These are phyloP conservation scores for Wallacemonas sp. DNA, from an alignment of 208 protist genomes.

Conservation along the genomic window DNA sequence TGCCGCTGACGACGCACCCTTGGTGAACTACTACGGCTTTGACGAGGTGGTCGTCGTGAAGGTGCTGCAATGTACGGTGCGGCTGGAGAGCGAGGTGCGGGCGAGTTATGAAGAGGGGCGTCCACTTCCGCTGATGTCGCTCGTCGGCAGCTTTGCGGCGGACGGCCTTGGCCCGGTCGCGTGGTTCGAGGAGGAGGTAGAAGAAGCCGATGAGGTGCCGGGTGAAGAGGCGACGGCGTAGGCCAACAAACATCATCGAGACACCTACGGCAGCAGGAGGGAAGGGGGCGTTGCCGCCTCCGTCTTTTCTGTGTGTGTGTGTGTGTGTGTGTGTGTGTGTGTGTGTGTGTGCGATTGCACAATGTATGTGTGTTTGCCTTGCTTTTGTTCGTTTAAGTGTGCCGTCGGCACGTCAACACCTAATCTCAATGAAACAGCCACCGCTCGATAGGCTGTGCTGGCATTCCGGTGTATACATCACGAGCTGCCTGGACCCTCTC, in stretches of 20 bases:
- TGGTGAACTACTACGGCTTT: conserved; percentile 55
- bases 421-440: too few relatives aligned
- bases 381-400: conserved; percentile 15
- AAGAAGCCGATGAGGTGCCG: neutral
- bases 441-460: too few relatives aligned
- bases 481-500: too few relatives aligned
- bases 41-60: conserved; percentile 71
- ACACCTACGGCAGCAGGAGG: too few relatives aligned
- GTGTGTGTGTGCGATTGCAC: too few relatives aligned
- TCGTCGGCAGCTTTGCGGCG: conserved; percentile 65
- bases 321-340: too few relatives aligned
- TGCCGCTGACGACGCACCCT: neutral
- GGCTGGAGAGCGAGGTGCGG: conserved; percentile 9
- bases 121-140: conserved; percentile 47
- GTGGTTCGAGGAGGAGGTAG: conserved; percentile 51
- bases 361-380: neutral
- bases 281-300: too few relatives aligned
- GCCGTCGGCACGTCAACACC: neutral
- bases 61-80: conserved; percentile 49
- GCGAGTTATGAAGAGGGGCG: neutral
- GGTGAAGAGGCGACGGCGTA: neutral
- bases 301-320: too few relatives aligned
- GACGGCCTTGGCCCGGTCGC: conserved; percentile 66
- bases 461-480: too few relatives aligned
- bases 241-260: neutral